phyloP scores from a whole-genome alignment of 1,284 basidiomycete species.

The Leucoagaricus sp. region DNA sequence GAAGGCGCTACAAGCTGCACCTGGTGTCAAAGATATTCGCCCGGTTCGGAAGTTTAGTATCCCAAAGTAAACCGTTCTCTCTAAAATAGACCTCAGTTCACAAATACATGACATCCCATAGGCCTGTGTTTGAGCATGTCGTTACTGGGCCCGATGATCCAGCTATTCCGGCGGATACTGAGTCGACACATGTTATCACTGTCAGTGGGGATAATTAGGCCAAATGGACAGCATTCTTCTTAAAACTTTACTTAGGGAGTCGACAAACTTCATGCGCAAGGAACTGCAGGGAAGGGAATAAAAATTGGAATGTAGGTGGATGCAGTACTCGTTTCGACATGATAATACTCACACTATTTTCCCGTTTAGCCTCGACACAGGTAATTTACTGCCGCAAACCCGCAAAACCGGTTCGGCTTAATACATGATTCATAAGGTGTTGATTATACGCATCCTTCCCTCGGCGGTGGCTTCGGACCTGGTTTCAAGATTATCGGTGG shows the following conservation, averaged over 20 bases:
- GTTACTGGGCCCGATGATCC: slow-evolving; percentile 38
- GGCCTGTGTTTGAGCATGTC: slow-evolving; percentile 33
- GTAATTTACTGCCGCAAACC: slow-evolving; percentile 17
- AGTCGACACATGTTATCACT: slow-evolving; percentile 43
- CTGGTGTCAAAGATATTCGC: slow-evolving; percentile 41
- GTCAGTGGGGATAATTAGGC: slow-evolving; percentile 26
- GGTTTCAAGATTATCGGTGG: slow-evolving; percentile 65
- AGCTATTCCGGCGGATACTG: slow-evolving; percentile 34
- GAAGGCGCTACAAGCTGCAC: slow-evolving; percentile 27
- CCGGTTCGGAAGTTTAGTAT: slow-evolving; percentile 34
- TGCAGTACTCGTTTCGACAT: not conserved
- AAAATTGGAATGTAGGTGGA: slow-evolving; percentile 49
- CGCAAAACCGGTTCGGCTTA: not conserved
- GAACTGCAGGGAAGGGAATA: slow-evolving; percentile 43
- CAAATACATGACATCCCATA: slow-evolving; percentile 16
- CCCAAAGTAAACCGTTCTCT: slow-evolving; percentile 29
- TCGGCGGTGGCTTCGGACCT: slow-evolving; percentile 64
- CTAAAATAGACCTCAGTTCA: not conserved
- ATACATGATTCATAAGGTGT: slow-evolving; percentile 21
- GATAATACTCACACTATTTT: not conserved
- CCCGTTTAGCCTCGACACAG: slow-evolving; percentile 27
- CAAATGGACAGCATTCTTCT: not conserved
- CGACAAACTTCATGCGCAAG: slow-evolving; percentile 45
- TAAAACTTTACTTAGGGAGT: slow-evolving; percentile 35
- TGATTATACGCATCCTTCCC: slow-evolving; percentile 54